Evolutionary conservation across 2,329 filamentous ascomycete species (phyloP).

Genomic region (Hyphodiscus sp.): DNA sequence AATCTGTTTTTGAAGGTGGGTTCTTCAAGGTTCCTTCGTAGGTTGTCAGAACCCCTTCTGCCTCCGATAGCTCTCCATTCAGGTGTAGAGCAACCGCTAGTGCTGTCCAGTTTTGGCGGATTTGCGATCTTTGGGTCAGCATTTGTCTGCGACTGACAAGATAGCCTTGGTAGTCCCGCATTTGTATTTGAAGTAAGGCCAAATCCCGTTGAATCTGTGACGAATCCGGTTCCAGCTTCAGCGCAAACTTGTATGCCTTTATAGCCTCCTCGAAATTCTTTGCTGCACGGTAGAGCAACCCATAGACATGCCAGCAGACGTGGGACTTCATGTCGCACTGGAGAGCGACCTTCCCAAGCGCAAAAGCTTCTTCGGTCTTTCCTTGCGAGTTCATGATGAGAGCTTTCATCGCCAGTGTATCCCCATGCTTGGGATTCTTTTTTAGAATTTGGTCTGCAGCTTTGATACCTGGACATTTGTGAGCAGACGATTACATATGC

Average conservation of each 20-base stretch:
- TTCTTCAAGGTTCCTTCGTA: conserved; percentile 91
- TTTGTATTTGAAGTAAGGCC: conserved; percentile 89
- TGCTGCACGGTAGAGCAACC: conserved; percentile 81
- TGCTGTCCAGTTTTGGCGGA: conserved; percentile 96
- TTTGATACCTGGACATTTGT: conserved; percentile 61
- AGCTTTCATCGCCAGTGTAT: conserved; percentile 98
- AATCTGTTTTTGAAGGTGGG: conserved; percentile 67
- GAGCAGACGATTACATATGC: conserved; percentile 10
- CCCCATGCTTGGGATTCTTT: conserved; percentile 92
- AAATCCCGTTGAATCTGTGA: conserved; percentile 90
- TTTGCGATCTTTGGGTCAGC: conserved; percentile 72
- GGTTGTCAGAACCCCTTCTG: conserved; percentile 83
- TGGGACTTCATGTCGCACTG: conserved; percentile 98
- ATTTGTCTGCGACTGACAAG: conserved; percentile 83
- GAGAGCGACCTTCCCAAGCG: conserved; percentile 83
- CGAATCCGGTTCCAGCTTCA: conserved; percentile 89
- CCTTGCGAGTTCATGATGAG: conserved; percentile 90
- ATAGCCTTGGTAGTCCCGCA: conserved; percentile 92
- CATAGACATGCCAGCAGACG: conserved; percentile 99
- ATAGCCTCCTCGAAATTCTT: conserved; percentile 99
- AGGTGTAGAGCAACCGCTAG: conserved; percentile 90
- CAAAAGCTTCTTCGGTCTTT: conserved; percentile 90
- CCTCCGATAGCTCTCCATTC: conserved; percentile 74
- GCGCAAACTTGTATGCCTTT: conserved; percentile 96
- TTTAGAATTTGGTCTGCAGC: conserved; percentile 92